Evolutionary conservation across 2,329 filamentous ascomycete species (phyloP), one percentile per base, ranked within the genome.

Genomic region (Acrocalymma vagum): DNA sequence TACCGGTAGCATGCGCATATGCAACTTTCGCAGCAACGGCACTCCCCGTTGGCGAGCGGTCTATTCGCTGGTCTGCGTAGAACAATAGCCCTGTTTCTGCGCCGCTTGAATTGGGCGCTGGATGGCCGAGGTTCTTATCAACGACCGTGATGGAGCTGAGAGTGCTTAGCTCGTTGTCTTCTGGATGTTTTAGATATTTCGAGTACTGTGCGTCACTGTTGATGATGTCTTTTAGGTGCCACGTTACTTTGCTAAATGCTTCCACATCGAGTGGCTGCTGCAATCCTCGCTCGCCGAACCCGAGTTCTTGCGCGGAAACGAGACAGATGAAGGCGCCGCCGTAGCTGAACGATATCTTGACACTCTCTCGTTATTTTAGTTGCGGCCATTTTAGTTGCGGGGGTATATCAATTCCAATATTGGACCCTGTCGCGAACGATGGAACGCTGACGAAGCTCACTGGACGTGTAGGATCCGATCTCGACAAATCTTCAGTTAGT

Each of bases 31-130:
- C 63, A 14, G 57, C 54, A 10, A 63, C 60, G 2, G 59, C 63
- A 25, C 55, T 60, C 0, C 67, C 62, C n/a, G 64, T 69, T 1
- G 66, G 65, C 5, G 61, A 68, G 14, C 75, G 67, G 52, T 81
- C 77, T 27, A 79, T 70, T 45, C 78, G 72, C 36, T 72, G 69
- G 18, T 76, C 69, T 0, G 73, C 73, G 44, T 77, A 73, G 57
- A 71, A 72, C 50, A 72, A 77, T 1, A 76, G 43, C 0, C 74
- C 74, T 1, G 69, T 71, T 45, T 78, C 76, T 7, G 62, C 58
- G 6, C 65, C 63, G 4, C 37, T 33, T 3, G 56, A 53, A 5
- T 38, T 53, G 3, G 16, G 30, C 9, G 51, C 42, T 4, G 41
- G 31, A 11, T 59, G 17, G 10, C 46, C 35, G 15, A 59, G 16